Evolutionary conservation across 192 early-diverging fungal genomes (phyloP), one percentile per base, ranked within the genome.

Genomic region (Gaertneriomyces sp.): DNA sequence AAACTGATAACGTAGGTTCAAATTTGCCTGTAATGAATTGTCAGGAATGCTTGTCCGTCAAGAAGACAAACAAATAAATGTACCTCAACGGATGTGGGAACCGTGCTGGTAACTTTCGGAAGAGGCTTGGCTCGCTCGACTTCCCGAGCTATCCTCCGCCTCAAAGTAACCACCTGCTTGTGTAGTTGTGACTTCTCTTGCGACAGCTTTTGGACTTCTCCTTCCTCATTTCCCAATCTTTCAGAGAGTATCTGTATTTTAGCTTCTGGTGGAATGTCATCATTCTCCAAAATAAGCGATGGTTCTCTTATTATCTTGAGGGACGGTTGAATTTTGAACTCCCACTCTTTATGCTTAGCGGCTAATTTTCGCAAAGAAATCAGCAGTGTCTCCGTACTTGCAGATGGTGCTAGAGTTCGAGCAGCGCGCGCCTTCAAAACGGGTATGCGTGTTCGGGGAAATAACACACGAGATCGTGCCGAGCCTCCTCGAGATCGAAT

Each of bases 1-100:
- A 46, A 68, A 68, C 45, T 68, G 66, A 42, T 68, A 68, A 42
- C 66, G 66, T 12, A 68, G 66, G 38, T 68, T 68, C 10, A 68
- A 46, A 55, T 68, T 68, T 4, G 66, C 66, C 66, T 68, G 39
- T 12, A n/a, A 12, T 17, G 17, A 49, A 49, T 17, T 17, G 47
- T n/a, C 3, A 49, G 1, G 47, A 49, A 49, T 49, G 17, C 11
- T 17, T n/a, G 47, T 49, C 47, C 17, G 9, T 49, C 12, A 49
- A 49, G 11, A 49, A 49, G 1, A 49, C 17, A 49, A 12, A 49
- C 47, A n/a, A 12, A 14, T 16, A 38, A 5, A 56, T 8, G 12
- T 5, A 68, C 66, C 58, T 68, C 66, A 40, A 68, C 58, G 19
- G 55, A 58, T 5, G 66, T 58, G n/a, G 66, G 66, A 17, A 68